These are phyloP conservation scores for Eucalyptus dawsonii DNA, from an alignment of 345 rosid species.

Conservation along the genomic window DNA sequence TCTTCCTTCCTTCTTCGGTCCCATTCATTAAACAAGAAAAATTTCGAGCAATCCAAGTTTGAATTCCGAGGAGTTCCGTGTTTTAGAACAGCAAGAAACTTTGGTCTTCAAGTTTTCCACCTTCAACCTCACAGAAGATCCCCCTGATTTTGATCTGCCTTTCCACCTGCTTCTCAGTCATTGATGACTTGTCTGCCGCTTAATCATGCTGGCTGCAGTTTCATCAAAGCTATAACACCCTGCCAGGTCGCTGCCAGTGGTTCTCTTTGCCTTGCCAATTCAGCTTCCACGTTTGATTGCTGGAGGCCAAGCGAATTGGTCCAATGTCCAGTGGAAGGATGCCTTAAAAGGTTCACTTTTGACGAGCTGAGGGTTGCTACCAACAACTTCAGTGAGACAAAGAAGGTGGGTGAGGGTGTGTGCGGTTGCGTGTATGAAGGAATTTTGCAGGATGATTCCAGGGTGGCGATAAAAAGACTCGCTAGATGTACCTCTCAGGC, in stretches of 20 bases:
- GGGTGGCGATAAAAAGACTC: not conserved
- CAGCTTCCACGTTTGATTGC: not conserved
- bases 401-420: not conserved
- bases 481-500: not conserved
- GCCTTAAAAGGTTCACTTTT: not conserved
- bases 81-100: not conserved
- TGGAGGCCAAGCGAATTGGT: not conserved
- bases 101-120: not conserved
- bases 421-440: not conserved
- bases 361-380: not conserved
- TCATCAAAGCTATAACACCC: not conserved
- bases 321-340: not conserved
- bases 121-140: not conserved
- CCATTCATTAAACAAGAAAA: not conserved
- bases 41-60: not conserved
- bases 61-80: not conserved
- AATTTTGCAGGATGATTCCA: not conserved
- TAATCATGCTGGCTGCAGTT: not conserved
- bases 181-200: not conserved
- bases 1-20: not conserved
- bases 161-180: not conserved
- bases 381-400: not conserved
- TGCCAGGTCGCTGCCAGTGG: not conserved
- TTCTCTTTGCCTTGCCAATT: not conserved
- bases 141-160: not conserved